Evolutionary conservation across 495 filamentous ascomycete species (phyloP).

Genomic region (Aspergillus affinis): DNA sequence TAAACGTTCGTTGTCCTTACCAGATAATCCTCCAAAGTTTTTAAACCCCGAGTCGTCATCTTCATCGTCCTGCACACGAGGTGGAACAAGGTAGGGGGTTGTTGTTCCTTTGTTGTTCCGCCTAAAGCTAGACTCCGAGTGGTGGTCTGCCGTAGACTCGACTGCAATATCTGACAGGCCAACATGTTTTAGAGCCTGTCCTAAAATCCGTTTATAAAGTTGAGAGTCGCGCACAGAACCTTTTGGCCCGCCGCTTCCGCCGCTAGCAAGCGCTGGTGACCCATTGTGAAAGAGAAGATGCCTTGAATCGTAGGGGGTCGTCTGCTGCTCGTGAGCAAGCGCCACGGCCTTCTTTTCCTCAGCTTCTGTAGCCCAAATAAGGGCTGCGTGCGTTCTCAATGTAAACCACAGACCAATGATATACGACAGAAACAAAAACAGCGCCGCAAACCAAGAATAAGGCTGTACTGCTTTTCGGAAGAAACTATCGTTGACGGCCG

Average conservation of each 20-base stretch:
- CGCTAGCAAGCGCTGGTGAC: slow-evolving; percentile 31
- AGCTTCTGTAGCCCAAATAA: slow-evolving; percentile 88
- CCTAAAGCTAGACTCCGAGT: slow-evolving; percentile 21
- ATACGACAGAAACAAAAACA: slow-evolving; percentile 88
- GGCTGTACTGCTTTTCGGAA: slow-evolving; percentile 87
- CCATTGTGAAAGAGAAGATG: slow-evolving; percentile 33
- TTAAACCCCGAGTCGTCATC: slow-evolving; percentile 37
- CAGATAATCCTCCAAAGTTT: slow-evolving; percentile 55
- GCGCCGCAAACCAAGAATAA: slow-evolving; percentile 84
- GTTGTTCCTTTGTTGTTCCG: slow-evolving; percentile 21
- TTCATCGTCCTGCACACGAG: slow-evolving; percentile 30
- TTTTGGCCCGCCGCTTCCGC: slow-evolving; percentile 25
- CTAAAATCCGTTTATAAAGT: slow-evolving; percentile 89
- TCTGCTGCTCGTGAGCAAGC: slow-evolving; percentile 31
- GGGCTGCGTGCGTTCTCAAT: slow-evolving; percentile 89
- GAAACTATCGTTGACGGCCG: slow-evolving; percentile 83
- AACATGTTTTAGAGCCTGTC: slow-evolving; percentile 80
- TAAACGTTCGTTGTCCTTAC: slow-evolving; percentile 75
- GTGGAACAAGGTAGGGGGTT: slow-evolving; percentile 70
- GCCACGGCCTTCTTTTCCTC: slow-evolving; percentile 77
- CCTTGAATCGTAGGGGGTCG: slow-evolving; percentile 40
- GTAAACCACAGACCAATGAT: slow-evolving; percentile 96
- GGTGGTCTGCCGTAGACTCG: slow-evolving; percentile 46
- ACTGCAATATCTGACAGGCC: slow-evolving; percentile 57
- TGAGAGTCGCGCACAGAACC: slow-evolving; percentile 73